Conservation (phyloP, 192 early-diverging fungal genomes). For the Backusella tuberculispora region DNA sequence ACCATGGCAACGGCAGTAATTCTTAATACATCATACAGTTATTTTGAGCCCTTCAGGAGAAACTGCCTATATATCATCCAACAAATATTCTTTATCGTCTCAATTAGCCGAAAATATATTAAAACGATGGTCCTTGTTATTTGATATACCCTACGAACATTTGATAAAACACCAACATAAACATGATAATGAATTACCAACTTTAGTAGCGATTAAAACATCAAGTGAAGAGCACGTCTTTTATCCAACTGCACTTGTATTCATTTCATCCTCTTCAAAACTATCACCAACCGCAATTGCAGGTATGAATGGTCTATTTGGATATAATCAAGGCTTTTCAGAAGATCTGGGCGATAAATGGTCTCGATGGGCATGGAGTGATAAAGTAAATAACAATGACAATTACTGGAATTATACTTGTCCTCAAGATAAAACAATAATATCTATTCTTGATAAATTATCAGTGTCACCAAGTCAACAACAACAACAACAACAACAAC, state of each 20-base stretch:
- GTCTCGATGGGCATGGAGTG: slow-evolving; percentile 31
- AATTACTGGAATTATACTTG: slow-evolving; percentile 34
- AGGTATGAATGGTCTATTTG: slow-evolving; percentile 28
- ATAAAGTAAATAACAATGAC: not conserved
- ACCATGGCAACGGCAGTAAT: not conserved
- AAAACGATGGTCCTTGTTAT: slow-evolving; percentile 27
- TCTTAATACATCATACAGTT: slow-evolving; percentile 2
- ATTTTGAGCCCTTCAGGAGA: slow-evolving; percentile 29
- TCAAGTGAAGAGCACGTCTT: slow-evolving; percentile 22
- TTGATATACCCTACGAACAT: slow-evolving; percentile 25
- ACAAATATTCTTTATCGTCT: slow-evolving; percentile 15
- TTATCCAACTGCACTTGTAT: slow-evolving; percentile 35
- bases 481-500: not conserved
- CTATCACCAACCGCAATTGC: slow-evolving; percentile 25
- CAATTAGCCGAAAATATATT: slow-evolving; percentile 26
- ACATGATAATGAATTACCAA: not conserved
- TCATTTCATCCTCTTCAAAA: slow-evolving; percentile 25
- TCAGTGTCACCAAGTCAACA: slow-evolving; percentile 1
- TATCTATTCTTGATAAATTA: slow-evolving; percentile 25
- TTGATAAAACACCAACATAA: slow-evolving; percentile 7
- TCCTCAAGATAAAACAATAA: slow-evolving; percentile 21
- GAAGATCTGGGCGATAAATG: slow-evolving; percentile 40
- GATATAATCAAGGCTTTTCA: slow-evolving; percentile 33
- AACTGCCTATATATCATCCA: not conserved
- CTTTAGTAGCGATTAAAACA: slow-evolving; percentile 7